Percentiles rank a stretch among this genome's conserved stretches.
Conservation (phyloP, 2,329 filamentous ascomycete genomes). For the Apiospora pterosperma region DNA sequence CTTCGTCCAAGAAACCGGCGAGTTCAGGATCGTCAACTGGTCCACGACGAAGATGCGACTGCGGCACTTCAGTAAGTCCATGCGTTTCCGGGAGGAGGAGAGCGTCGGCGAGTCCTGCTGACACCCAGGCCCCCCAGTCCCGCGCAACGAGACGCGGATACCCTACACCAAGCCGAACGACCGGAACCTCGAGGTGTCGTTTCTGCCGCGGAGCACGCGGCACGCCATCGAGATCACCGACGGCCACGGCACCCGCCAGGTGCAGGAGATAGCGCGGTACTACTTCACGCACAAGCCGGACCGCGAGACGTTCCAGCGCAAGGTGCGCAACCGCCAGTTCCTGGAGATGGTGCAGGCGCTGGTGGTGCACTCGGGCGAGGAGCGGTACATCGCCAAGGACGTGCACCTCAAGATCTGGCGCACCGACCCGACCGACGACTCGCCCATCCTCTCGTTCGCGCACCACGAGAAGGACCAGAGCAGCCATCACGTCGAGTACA, state of each 20-base stretch:
- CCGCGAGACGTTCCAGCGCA: background rate
- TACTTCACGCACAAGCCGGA: background rate
- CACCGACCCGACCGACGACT: background rate
- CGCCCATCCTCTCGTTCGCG: slow-evolving; percentile 14
- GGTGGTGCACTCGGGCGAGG: background rate
- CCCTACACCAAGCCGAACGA: background rate
- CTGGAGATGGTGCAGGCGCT: background rate
- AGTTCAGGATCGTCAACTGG: background rate
- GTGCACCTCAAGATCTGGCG: background rate
- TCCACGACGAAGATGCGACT: background rate
- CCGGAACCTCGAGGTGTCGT: background rate
- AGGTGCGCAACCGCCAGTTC: background rate
- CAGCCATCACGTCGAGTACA: slow-evolving; percentile 18
- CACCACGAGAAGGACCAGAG: slow-evolving; percentile 8
- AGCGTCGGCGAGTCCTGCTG: background rate
- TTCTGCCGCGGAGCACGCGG: background rate
- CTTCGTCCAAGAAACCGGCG: background rate
- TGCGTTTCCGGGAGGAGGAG: background rate
- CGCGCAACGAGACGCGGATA: background rate
- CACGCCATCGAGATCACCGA: background rate
- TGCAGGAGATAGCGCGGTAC: background rate
- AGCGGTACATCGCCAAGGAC: background rate
- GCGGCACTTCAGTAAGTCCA: background rate
- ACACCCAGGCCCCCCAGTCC: background rate
- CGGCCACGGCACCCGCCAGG: background rate